A percentile compares a stretch with the other conserved stretches of the same genome.
These are phyloP conservation scores for Suillus subluteus DNA, from an alignment of 768 basidiomycete genomes.

Conservation along the genomic window DNA sequence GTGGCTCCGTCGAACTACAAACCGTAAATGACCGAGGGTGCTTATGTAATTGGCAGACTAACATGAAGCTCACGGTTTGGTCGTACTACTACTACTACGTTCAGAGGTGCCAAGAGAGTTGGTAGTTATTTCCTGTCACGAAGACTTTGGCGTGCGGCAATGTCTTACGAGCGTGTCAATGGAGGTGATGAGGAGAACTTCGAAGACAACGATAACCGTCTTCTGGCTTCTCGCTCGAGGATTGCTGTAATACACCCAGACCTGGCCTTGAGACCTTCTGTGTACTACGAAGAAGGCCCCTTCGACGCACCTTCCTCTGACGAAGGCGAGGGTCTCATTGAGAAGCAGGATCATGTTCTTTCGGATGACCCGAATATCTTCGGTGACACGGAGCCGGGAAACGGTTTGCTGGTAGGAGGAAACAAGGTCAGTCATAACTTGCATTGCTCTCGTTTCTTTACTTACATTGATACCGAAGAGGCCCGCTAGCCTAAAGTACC, in stretches of 20 bases:
- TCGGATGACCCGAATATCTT: conserved; percentile 22
- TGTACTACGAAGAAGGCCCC: conserved; percentile 76
- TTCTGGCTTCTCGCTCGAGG: conserved; percentile 11
- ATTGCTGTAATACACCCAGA: conserved; percentile 13
- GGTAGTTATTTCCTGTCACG: not conserved
- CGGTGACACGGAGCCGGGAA: conserved; percentile 31
- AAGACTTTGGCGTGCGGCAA: conserved; percentile 15
- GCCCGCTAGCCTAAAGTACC: conserved; percentile 56
- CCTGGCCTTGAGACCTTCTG: conserved; percentile 30
- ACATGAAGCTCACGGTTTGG: no score
- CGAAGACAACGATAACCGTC: conserved; percentile 12
- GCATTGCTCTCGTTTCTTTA: conserved; percentile 8
- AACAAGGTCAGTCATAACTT: conserved; percentile 35
- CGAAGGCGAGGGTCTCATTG: conserved; percentile 57
- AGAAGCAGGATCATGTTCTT: conserved; percentile 40
- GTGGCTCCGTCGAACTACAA: not conserved
- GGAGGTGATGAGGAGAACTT: conserved; percentile 30
- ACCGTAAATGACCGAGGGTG: not conserved
- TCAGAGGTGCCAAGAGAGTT: not conserved
- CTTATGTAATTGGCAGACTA: not conserved
- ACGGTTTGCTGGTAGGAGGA: conserved; percentile 39
- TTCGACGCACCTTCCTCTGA: conserved; percentile 84
- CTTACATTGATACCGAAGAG: conserved; percentile 36
- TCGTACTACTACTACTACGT: not conserved
- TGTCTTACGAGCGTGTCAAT: conserved; percentile 39